These are phyloP conservation scores for Aegilops speltoides DNA, from an alignment of 176 grass and related monocot species.

Conservation along the genomic window DNA sequence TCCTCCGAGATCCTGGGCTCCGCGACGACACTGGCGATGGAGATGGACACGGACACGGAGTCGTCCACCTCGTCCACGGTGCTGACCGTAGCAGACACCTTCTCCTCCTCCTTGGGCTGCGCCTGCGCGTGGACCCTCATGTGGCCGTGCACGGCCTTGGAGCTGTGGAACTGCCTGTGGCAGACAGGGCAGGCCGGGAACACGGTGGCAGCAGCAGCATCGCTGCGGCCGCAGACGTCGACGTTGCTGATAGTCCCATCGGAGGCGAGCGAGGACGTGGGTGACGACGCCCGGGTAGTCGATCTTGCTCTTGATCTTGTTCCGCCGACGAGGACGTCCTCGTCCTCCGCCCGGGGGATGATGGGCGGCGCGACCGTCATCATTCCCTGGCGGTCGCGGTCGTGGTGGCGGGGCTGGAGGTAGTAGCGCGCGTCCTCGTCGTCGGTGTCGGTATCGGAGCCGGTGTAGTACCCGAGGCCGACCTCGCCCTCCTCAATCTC, in stretches of 20 bases:
- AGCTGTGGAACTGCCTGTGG: conserved; percentile 10
- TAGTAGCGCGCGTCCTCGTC: background rate
- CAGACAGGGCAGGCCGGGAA: conserved; percentile 4
- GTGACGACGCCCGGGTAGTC: no score
- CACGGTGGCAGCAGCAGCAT: no score
- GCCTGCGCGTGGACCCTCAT: conserved; percentile 29
- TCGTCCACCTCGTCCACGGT: no score
- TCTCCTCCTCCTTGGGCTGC: background rate
- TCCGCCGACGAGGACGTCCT: no score
- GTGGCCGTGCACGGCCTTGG: conserved; percentile 29
- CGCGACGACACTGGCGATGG: background rate
- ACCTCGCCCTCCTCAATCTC: conserved; percentile 32
- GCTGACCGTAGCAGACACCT: background rate
- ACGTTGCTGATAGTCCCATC: background rate
- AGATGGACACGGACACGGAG: background rate
- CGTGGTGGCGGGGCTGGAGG: background rate
- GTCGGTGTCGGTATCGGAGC: conserved; percentile 12
- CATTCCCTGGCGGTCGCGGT: no score
- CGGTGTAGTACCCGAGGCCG: background rate
- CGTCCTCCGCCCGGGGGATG: no score
- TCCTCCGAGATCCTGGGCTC: background rate
- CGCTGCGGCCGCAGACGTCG: background rate
- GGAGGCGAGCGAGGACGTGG: background rate
- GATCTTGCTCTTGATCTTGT: background rate
- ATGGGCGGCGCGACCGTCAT: no score